phyloP scores from a whole-genome alignment of 352 stramenopile genomes.

The Phytophthora sp. region DNA sequence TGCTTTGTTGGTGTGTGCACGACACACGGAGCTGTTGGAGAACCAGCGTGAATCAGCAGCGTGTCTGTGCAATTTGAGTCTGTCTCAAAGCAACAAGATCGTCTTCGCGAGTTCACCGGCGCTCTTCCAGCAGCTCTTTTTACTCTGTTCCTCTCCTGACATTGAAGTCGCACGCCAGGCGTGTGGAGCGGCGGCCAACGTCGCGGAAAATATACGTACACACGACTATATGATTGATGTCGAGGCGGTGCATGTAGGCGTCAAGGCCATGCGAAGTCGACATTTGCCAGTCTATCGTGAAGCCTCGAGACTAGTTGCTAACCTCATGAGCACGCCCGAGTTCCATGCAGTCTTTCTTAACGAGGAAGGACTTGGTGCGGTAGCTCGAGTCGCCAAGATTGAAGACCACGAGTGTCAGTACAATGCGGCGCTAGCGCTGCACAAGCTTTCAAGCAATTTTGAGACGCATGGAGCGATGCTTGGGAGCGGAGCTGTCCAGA shows the following conservation, averaged over 20 bases:
- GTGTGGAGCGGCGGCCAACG: conserved; percentile 91
- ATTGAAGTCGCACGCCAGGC: conserved; percentile 93
- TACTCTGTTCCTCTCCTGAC: conserved; percentile 81
- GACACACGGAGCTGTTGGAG: conserved; percentile 61
- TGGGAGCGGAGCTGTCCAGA: conserved; percentile 58
- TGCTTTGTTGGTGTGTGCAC: conserved; percentile 52
- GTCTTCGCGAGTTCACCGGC: conserved; percentile 52
- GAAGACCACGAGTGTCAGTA: conserved; percentile 93
- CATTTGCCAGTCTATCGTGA: conserved; percentile 93
- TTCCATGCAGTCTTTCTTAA: conserved; percentile 87
- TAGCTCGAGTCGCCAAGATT: conserved; percentile 89
- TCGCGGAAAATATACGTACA: conserved; percentile 85
- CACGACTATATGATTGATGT: conserved; percentile 88
- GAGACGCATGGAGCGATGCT: conserved; percentile 75
- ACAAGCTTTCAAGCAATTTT: conserved; percentile 88
- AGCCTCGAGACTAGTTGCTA: conserved; percentile 89
- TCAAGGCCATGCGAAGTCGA: conserved; percentile 89
- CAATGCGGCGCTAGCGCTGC: conserved; percentile 86
- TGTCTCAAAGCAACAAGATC: conserved; percentile 83
- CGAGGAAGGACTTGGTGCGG: conserved; percentile 71
- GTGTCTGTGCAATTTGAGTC: conserved; percentile 86
- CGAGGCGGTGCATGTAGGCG: conserved; percentile 87
- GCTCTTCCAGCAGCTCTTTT: conserved; percentile 72
- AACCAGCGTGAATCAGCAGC: conserved; percentile 91
- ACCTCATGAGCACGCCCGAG: conserved; percentile 86